A percentile compares a stretch with the other conserved stretches of the same genome.
These are phyloP conservation scores for Aureobasidium zeae DNA, from an alignment of 2,329 filamentous ascomycete genomes.

Conservation along the genomic window DNA sequence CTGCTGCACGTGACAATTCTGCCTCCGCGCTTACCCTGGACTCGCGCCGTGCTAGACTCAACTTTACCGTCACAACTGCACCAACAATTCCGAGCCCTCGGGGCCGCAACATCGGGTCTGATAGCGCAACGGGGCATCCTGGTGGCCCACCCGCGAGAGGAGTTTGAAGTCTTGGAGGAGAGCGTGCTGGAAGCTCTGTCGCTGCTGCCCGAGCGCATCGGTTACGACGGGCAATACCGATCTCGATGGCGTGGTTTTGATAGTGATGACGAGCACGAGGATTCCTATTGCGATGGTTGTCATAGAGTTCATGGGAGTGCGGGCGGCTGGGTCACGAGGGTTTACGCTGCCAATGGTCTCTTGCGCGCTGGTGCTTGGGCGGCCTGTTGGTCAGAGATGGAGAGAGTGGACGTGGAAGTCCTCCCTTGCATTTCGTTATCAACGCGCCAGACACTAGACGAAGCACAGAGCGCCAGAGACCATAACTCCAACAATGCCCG, in stretches of 20 bases:
- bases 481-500: background rate
- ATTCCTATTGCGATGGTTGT: slow-evolving; percentile 27
- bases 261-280: slow-evolving; percentile 26
- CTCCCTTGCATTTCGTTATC: slow-evolving; percentile 58
- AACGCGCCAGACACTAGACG: slow-evolving; percentile 51
- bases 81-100: slow-evolving; percentile 39
- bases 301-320: slow-evolving; percentile 33
- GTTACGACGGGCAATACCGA: slow-evolving; percentile 5
- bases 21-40: slow-evolving; percentile 57
- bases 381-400: slow-evolving; percentile 95
- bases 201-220: slow-evolving; percentile 40
- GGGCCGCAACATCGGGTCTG: slow-evolving; percentile 62
- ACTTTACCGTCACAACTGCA: slow-evolving; percentile 52
- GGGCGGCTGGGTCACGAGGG: slow-evolving; percentile 60
- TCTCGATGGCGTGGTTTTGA: slow-evolving; percentile 15
- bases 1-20: slow-evolving; percentile 69
- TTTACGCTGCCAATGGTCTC: slow-evolving; percentile 89
- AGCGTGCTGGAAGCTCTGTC: slow-evolving; percentile 66
- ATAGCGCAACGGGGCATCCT: slow-evolving; percentile 65
- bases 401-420: slow-evolving; percentile 91
- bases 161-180: slow-evolving; percentile 73
- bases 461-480: slow-evolving; percentile 37
- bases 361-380: slow-evolving; percentile 89
- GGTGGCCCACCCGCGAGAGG: slow-evolving; percentile 67
- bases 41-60: slow-evolving; percentile 42